phyloP scores from a whole-genome alignment of 1,139 yeast species.

The Meyerozyma guilliermondii region DNA sequence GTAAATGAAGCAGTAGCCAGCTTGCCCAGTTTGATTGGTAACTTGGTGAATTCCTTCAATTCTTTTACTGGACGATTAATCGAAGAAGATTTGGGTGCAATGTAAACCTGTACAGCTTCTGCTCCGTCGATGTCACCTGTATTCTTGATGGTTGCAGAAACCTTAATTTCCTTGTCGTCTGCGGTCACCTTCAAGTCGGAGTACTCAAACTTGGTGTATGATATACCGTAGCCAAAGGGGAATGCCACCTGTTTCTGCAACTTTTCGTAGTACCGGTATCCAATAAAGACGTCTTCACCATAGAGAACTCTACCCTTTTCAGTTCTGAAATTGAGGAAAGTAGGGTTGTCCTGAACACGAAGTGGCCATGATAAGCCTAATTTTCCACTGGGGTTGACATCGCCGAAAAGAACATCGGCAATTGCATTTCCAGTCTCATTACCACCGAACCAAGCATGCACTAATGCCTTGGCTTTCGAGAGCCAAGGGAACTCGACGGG shows the following conservation, averaged over 20 bases:
- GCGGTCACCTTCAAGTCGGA: constrained; percentile 10
- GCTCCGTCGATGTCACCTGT: constrained; percentile 37
- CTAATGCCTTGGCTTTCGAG: constrained; percentile 7
- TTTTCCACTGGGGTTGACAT: constrained; percentile 22
- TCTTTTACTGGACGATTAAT: constrained; percentile 53
- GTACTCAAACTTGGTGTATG: constrained; percentile 44
- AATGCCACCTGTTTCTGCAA: constrained; percentile 40
- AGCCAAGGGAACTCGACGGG: constrained; percentile 12
- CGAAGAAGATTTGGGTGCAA: constrained; percentile 32
- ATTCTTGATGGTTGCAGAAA: constrained; percentile 37
- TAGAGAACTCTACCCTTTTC: constrained; percentile 49
- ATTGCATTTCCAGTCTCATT: constrained; percentile 24
- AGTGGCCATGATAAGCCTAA: constrained; percentile 22
- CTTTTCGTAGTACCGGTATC: constrained; percentile 56
- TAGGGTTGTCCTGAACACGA: constrained; percentile 18
- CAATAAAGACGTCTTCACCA: constrained; percentile 54
- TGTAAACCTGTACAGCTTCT: constrained; percentile 45
- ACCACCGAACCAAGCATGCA: constrained; percentile 14
- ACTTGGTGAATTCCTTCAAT: constrained; percentile 51
- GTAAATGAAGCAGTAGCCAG: constrained; percentile 27
- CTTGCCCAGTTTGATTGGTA: constrained; percentile 37
- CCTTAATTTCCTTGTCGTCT: constrained; percentile 9
- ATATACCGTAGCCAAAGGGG: constrained; percentile 60
- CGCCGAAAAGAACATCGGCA: constrained; percentile 27
- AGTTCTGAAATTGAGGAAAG: constrained; percentile 20